A percentile compares a stretch with the other conserved stretches of the same genome.
Conservation (phyloP, 805 yeast species). For the Yarrowia sp. region DNA sequence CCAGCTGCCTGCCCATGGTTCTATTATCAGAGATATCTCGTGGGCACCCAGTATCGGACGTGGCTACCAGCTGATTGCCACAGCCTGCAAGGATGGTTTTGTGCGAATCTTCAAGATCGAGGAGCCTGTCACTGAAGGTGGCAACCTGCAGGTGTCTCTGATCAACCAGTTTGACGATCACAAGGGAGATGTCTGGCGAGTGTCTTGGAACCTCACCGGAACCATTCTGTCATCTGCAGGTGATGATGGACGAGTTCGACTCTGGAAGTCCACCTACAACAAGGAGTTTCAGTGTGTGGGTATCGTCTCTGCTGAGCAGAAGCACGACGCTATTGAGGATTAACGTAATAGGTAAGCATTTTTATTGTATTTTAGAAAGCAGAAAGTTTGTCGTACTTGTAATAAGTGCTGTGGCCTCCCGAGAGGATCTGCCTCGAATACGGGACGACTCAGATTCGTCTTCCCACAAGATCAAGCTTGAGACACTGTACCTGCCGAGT, state of each 20-base stretch:
- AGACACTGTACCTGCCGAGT: too few species aligned
- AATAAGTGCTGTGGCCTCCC: too few species aligned
- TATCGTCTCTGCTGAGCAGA: slow-evolving; percentile 60
- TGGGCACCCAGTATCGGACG: slow-evolving; percentile 99
- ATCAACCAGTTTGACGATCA: slow-evolving; percentile 73
- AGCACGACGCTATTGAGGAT: slow-evolving; percentile 19
- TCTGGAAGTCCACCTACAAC: slow-evolving; percentile 87
- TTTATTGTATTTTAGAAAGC: background rate
- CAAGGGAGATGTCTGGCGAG: slow-evolving; percentile 91
- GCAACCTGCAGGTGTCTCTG: slow-evolving; percentile 50
- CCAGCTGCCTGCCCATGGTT: slow-evolving; percentile 77
- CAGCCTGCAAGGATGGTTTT: slow-evolving; percentile 93
- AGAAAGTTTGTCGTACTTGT: too few species aligned
- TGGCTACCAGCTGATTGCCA: slow-evolving; percentile 81
- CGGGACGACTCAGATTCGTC: too few species aligned
- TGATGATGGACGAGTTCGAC: slow-evolving; percentile 86
- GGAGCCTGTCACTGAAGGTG: slow-evolving; percentile 29
- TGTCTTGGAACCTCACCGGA: slow-evolving; percentile 82
- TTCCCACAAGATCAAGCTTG: too few species aligned
- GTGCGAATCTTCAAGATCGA: slow-evolving; percentile 76
- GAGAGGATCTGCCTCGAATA: too few species aligned
- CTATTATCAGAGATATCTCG: slow-evolving; percentile 79
- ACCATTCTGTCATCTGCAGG: slow-evolving; percentile 91
- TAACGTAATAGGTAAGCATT: slow-evolving; percentile 3
- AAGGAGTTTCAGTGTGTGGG: slow-evolving; percentile 91